phyloP scores from a whole-genome alignment of 495 filamentous ascomycete genomes.

The Lophium mytilinum region DNA sequence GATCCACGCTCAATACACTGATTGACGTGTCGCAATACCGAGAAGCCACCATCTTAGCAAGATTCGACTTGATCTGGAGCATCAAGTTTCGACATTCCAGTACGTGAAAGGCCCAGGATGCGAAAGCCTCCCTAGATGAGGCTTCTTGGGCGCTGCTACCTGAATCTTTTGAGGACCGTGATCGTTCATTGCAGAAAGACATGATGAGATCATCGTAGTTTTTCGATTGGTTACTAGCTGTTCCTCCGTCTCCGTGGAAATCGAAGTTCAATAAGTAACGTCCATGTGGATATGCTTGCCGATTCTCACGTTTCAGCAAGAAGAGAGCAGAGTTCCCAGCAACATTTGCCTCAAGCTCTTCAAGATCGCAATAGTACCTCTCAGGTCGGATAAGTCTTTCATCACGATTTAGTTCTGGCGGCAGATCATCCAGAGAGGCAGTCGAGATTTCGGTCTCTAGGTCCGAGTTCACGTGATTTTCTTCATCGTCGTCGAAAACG shows the following conservation, averaged over 20 bases:
- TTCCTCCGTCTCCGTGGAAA: not conserved
- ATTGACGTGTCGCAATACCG: not conserved
- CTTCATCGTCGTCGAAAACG: slow-evolving; percentile 1
- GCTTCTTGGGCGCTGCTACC: no score
- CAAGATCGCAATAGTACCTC: slow-evolving; percentile 5
- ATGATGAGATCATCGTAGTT: not conserved
- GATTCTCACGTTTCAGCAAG: slow-evolving; percentile 5
- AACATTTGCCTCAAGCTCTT: slow-evolving; percentile 8
- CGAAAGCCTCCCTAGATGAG: not conserved
- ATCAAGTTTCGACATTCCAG: slow-evolving; percentile 8
- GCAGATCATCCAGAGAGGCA: not conserved
- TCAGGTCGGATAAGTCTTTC: slow-evolving; percentile 1
- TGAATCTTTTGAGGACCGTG: not conserved
- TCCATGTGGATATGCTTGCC: slow-evolving; percentile 1
- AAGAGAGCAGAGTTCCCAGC: slow-evolving; percentile 7
- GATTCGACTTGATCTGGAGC: not conserved
- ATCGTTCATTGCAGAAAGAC: not conserved
- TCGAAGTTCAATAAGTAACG: not conserved
- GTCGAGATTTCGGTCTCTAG: slow-evolving; percentile 4
- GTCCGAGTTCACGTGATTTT: not conserved
- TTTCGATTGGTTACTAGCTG: not conserved
- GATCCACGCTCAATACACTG: slow-evolving; percentile 1
- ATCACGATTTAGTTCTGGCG: slow-evolving; percentile 7
- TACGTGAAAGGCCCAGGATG: slow-evolving; percentile 2
- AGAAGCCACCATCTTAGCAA: not conserved